Base-by-base conservation (phyloP, 805 yeast species). In the Starmerella bombicola region DNA sequence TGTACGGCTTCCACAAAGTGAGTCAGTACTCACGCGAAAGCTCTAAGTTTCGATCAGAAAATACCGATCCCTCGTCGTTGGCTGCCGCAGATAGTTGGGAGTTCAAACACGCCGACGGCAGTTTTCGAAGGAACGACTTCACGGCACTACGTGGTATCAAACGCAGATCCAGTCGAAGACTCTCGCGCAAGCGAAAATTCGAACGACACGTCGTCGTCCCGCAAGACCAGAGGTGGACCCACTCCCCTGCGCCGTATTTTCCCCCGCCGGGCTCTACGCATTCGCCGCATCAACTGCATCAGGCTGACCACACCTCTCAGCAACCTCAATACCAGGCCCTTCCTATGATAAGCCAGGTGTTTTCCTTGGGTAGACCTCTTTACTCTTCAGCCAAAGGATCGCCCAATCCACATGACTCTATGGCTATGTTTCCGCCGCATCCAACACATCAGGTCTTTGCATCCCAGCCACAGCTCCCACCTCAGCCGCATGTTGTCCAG, bases 1-100 rank as follows among this genome's bases (percentile, higher is more conserved):
- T 86, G 96, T 85, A 85, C 58, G 95, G 95, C 1, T 85, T 86
- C 64, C 95, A 86, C 60, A 85, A 86, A 62, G 65, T 64, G 32
- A 41, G 39, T 38, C 51, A 46, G 43, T 45, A 47, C 41, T 35
- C 44, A 25, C 37, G 42, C 15, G 42, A 39, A 35, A 38, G 45
- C 41, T 23, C 39, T 33, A 30, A 40, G 37, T 28, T 8, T 24
- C 33, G 43, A 5, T 15, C 37, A 9, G 21, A 33, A 6, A 21
- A 12, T 10, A 23, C 18, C 17, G 35, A n/a, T 9, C 20, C n/a
- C 10, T 22, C 32, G 18, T 22, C 8, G 33, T 38, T 41, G n/a
- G 38, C 38, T 16, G 17, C 40, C 21, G 33, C 41, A 19, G 42
- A 45, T 41, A 59, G 55, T 13, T 86, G 97, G 97, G 96, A 88